Evolutionary conservation across 2,329 filamentous ascomycete genomes (phyloP).

Genomic region (Passalora sequoiae): DNA sequence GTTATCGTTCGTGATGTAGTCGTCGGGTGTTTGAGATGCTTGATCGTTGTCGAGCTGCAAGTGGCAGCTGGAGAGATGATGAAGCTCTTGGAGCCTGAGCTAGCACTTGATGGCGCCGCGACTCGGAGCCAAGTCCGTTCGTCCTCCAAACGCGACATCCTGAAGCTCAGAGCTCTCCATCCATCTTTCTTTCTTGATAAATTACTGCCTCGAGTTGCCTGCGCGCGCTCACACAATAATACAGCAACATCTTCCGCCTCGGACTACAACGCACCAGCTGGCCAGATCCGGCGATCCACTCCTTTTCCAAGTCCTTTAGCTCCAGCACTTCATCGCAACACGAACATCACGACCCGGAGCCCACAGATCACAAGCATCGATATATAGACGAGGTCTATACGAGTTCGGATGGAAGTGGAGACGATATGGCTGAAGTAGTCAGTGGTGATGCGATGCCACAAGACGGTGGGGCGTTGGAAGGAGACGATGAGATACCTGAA

Average conservation of each 20-base stretch:
- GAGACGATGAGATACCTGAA: slow-evolving; percentile 43
- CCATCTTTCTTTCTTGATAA: background rate
- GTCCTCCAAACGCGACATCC: background rate
- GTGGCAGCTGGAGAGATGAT: slow-evolving; percentile 1
- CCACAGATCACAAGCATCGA: slow-evolving; percentile 6
- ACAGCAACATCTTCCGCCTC: slow-evolving; percentile 12
- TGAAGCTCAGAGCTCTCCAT: too few species aligned
- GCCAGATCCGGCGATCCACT: slow-evolving; percentile 16
- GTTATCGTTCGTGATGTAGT: too few species aligned
- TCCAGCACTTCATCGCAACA: slow-evolving; percentile 2
- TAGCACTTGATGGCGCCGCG: background rate
- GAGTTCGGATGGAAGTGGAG: background rate
- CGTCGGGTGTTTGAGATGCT: background rate
- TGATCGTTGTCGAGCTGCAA: background rate
- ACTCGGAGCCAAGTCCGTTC: background rate
- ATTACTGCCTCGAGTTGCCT: slow-evolving; percentile 6
- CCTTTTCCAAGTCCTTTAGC: slow-evolving; percentile 12
- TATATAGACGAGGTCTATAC: slow-evolving; percentile 3
- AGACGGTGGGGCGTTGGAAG: background rate
- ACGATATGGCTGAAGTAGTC: slow-evolving; percentile 3
- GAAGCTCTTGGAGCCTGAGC: background rate
- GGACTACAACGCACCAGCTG: slow-evolving; percentile 11
- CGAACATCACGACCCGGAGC: background rate
- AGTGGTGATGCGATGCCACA: background rate
- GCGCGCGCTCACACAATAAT: slow-evolving; percentile 5